A percentile compares a stretch with the other conserved stretches of the same genome.
Conservation (phyloP, 2,329 filamentous ascomycete genomes). For the Cytospora piceae region DNA sequence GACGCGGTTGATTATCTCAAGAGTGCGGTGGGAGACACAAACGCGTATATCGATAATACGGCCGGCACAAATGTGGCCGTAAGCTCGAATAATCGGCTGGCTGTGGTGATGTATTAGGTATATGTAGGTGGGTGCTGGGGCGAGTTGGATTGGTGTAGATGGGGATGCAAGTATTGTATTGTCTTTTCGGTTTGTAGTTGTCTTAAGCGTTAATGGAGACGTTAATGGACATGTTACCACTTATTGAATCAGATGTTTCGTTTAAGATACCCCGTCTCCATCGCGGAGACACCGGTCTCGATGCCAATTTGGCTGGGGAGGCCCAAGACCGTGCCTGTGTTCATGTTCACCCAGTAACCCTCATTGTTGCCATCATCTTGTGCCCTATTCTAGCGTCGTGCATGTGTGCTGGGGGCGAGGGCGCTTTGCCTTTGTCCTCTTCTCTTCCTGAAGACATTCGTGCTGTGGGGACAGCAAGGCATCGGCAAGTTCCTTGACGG, state of each 20-base stretch:
- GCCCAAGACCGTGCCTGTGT: not conserved
- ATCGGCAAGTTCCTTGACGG: not conserved
- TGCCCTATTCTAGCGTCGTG: not conserved
- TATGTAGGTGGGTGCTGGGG: too few relatives aligned
- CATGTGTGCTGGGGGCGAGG: not conserved
- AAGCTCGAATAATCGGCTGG: conserved; percentile 26
- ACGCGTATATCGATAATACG: conserved; percentile 22
- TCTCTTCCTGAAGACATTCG: not conserved
- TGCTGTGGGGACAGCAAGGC: not conserved
- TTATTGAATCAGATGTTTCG: not conserved
- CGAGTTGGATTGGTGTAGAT: not conserved
- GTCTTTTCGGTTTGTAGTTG: not conserved
- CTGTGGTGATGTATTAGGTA: conserved; percentile 13
- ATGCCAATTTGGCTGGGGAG: not conserved
- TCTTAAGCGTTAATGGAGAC: not conserved
- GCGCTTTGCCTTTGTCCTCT: not conserved
- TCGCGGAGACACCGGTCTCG: not conserved
- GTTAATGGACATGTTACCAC: not conserved
- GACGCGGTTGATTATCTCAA: conserved; percentile 20
- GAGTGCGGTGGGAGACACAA: conserved; percentile 10
- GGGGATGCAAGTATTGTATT: not conserved
- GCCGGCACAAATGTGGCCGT: conserved; percentile 19
- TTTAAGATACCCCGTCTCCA: not conserved
- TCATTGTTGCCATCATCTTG: not conserved
- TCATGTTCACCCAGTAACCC: not conserved